Percentiles rank a stretch among this genome's conserved stretches.
phyloP scores from a whole-genome alignment of 305 asterid species.

The Ilex paraguariensis region DNA sequence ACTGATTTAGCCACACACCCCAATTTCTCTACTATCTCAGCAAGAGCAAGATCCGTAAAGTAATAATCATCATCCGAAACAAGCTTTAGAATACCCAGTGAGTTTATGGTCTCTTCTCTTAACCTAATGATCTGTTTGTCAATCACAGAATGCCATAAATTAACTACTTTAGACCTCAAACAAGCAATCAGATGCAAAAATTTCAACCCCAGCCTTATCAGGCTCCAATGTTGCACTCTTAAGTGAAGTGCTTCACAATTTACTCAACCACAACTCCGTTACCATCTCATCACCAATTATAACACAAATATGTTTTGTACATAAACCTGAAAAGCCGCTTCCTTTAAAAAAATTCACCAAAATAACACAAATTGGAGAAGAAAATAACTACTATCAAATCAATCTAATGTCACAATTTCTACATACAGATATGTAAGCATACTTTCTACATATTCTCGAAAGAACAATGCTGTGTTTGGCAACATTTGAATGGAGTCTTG shows the following conservation, averaged over 20 bases:
- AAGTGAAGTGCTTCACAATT: conserved; percentile 63
- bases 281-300: conserved; percentile 55
- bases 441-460: too few relatives aligned
- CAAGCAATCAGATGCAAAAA: conserved; percentile 68
- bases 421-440: too few relatives aligned
- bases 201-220: conserved; percentile 48
- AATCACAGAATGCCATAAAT: conserved; percentile 56
- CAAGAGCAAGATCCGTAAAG: conserved; percentile 63
- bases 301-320: background rate
- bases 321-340: background rate
- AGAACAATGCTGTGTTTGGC: too few relatives aligned
- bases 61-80: conserved; percentile 52
- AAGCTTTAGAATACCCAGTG: conserved; percentile 57
- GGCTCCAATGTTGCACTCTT: conserved; percentile 49
- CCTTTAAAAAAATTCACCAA: background rate
- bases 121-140: conserved; percentile 45
- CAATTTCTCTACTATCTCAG: conserved; percentile 61
- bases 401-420: too few relatives aligned
- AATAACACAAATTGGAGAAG: background rate
- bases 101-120: conserved; percentile 48
- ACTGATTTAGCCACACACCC: conserved; percentile 48
- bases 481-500: too few relatives aligned
- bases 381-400: too few relatives aligned
- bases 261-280: conserved; percentile 57
- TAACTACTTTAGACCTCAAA: conserved; percentile 65